A percentile compares a stretch with the other conserved stretches of the same genome.
Evolutionary conservation across 495 filamentous ascomycete genomes (phyloP).

Genomic region (Aspergillus incahuasiensis): DNA sequence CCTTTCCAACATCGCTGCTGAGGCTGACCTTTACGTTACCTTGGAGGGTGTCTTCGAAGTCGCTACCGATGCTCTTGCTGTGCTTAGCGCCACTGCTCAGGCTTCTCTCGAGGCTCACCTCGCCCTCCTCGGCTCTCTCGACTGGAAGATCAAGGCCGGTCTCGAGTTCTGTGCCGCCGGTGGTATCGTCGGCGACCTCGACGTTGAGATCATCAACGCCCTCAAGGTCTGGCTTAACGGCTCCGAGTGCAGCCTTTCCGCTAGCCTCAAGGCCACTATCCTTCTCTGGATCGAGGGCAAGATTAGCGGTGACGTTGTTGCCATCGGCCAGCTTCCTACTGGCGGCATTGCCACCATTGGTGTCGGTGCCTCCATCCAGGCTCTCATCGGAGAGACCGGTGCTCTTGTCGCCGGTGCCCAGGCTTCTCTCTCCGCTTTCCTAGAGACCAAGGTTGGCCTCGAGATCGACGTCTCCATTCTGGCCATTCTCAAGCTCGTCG

Average conservation of each 20-base stretch:
- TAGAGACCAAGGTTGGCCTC: constrained; percentile 26
- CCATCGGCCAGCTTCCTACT: constrained; percentile 25
- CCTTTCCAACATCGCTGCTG: constrained; percentile 33
- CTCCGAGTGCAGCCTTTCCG: constrained; percentile 28
- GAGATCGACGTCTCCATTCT: constrained; percentile 29
- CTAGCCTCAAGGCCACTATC: constrained; percentile 28
- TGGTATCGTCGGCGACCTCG: constrained; percentile 31
- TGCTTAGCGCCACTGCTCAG: constrained; percentile 32
- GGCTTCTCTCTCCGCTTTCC: constrained; percentile 34
- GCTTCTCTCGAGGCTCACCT: constrained; percentile 31
- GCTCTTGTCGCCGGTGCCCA: constrained; percentile 27
- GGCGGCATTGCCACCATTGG: constrained; percentile 33
- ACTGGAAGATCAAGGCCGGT: constrained; percentile 30
- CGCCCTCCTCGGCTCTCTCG: constrained; percentile 19
- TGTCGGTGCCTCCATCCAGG: constrained; percentile 33
- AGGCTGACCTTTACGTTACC: constrained; percentile 36
- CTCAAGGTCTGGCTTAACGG: constrained; percentile 32
- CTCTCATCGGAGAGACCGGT: constrained; percentile 30
- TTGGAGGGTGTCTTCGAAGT: constrained; percentile 39
- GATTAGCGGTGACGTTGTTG: constrained; percentile 25
- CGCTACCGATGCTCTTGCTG: constrained; percentile 24
- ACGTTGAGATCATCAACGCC: constrained; percentile 31
- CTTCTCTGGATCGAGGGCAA: constrained; percentile 35
- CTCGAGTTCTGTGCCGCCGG: constrained; percentile 37
- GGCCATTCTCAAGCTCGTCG: constrained; percentile 28